Base-by-base conservation (phyloP, 768 basidiomycete species). In the Kwoniella dendrophila region DNA sequence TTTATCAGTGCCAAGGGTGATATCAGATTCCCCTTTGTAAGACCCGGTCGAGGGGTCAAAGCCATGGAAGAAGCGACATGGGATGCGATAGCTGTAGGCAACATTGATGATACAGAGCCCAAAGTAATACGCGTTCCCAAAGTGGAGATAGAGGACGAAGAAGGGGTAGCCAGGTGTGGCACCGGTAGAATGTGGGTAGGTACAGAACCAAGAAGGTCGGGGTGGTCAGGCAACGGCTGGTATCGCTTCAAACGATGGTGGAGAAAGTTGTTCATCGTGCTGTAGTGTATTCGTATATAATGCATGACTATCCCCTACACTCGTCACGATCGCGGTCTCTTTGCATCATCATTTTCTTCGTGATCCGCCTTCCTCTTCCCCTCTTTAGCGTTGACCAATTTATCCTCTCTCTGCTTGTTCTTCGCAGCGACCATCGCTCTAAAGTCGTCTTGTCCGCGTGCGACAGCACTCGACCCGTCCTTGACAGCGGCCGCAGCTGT, bases 171-270 rank as follows among this genome's bases (percentile, higher is more conserved):
- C 60, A 84, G 83, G 30, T 85, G 86, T 75, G 91, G 91, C 20
- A 92, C 91, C n/a, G 91, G 91, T 7, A 81, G 83, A 48, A 88
- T 94, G 85, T 90, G 88, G 87, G 79, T 90, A 29, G 86, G 89
- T 57, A 73, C 82, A 22, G 85, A 83, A 69, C 73, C 79, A 44
- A 86, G 92, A 36, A 78, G 80, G 38, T 82, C 83, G 29, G 87
- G 85, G 11, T 92, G 87, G 86, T 81, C 85, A 72, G 90, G 91
- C 22, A 82, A 85, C 44, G 89, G 86, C 85, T 92, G 90, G 90
- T 85, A 85, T 44, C 82, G 88, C 65, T 86, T 93, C 73, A 80
- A 85, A 68, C 78, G 86, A 47, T 93, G 92, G 92, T 90, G 86
- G 85, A 85, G 84, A 76, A 85, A 84, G 78, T 66, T 88, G 49